Evolutionary conservation across 371 early-diverging fungal genomes (phyloP).

Genomic region (Mortierella sp.): DNA sequence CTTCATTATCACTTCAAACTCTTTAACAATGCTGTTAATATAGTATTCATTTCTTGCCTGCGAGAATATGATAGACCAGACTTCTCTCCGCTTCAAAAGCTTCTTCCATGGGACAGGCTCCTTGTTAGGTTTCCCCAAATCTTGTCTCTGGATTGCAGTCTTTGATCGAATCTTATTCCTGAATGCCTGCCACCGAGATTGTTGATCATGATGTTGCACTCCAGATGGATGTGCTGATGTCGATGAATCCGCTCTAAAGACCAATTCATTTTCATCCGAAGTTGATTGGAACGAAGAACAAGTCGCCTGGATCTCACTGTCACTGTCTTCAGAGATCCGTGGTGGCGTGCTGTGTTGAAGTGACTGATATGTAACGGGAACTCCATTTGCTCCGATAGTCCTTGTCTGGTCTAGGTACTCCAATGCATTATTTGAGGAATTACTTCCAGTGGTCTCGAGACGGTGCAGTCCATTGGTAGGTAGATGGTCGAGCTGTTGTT

Average conservation of each 20-base stretch:
- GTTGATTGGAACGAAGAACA: not conserved
- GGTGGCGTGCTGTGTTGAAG: not conserved
- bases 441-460: not conserved
- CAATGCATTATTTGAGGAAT: not conserved
- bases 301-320: constrained; percentile 4
- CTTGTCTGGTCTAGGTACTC: not conserved
- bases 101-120: constrained; percentile 32
- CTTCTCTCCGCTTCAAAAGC: constrained; percentile 31
- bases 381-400: not conserved
- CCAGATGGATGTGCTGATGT: not conserved
- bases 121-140: not conserved
- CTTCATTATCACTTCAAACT: too few species aligned
- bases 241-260: not conserved
- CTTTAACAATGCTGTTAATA: too few species aligned
- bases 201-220: not conserved
- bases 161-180: constrained; percentile 24
- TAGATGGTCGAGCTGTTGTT: constrained; percentile 24
- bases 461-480: not conserved
- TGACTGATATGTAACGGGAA: constrained; percentile 8
- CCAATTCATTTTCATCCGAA: constrained; percentile 3
- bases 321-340: not conserved
- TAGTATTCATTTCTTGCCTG: constrained; percentile 23
- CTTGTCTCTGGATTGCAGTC: not conserved
- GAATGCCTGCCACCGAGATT: constrained; percentile 28
- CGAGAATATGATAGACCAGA: constrained; percentile 54